Evolutionary conservation across 2,329 filamentous ascomycete genomes (phyloP).

Genomic region (Xylariaceae sp.): DNA sequence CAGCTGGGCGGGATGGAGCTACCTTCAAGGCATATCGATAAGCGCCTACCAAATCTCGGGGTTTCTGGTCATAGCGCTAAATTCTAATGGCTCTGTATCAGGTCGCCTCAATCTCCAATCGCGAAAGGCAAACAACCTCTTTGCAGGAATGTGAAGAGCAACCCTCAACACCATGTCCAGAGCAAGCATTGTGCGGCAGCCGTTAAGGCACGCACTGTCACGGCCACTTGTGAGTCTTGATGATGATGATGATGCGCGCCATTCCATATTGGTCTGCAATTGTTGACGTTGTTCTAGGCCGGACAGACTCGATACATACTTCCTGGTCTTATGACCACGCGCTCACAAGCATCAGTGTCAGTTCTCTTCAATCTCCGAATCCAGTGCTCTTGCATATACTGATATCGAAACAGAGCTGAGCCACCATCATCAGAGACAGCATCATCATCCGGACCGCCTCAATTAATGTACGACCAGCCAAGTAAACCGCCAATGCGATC

Average conservation of each 20-base stretch:
- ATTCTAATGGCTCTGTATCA: conserved; percentile 1
- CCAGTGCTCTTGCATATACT: conserved; percentile 2
- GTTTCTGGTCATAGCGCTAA: conserved; percentile 1
- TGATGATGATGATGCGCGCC: no score
- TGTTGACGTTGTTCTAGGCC: conserved; percentile 23
- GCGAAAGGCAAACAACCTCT: conserved; percentile 21
- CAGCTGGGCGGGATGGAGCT: neutral
- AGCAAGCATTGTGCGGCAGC: conserved; percentile 27
- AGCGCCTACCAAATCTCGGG: conserved; percentile 21
- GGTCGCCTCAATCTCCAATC: conserved; percentile 15
- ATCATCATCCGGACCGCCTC: conserved; percentile 12
- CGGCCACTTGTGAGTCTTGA: conserved; percentile 32
- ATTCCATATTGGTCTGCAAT: no score
- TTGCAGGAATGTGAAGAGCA: conserved; percentile 16
- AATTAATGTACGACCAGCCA: conserved; percentile 20
- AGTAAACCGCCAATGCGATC: neutral
- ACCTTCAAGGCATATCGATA: conserved; percentile 25
- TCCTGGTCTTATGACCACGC: conserved; percentile 18
- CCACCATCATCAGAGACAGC: no score
- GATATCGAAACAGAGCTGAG: conserved; percentile 16
- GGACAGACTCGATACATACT: conserved; percentile 26
- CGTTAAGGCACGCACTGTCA: conserved; percentile 26
- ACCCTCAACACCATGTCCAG: conserved; percentile 28
- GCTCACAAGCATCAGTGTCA: conserved; percentile 27
- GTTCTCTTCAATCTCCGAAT: no score